Evolutionary conservation across 805 yeast genomes (phyloP).

Genomic region (Metschnikowia aberdeeniae): DNA sequence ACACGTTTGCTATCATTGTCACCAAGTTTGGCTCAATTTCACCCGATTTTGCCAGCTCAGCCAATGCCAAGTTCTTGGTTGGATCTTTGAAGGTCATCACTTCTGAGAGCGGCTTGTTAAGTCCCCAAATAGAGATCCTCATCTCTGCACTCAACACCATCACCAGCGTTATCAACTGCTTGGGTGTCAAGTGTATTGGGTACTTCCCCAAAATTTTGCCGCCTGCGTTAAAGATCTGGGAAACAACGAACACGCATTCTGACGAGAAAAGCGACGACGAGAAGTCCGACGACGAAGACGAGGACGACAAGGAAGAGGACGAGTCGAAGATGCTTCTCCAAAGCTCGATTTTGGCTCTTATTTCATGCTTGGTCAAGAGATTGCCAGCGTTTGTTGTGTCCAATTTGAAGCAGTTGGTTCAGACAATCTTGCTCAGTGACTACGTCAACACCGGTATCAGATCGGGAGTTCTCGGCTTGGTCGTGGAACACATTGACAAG

Average conservation of each 20-base stretch:
- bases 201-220: constrained; percentile 81
- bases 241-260: constrained; percentile 22
- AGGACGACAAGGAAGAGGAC: constrained; percentile 18
- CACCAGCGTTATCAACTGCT: constrained; percentile 60
- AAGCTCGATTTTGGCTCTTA: constrained; percentile 63
- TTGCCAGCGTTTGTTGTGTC: constrained; percentile 83
- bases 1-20: constrained; percentile 60
- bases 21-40: constrained; percentile 50
- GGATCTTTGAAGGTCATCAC: constrained; percentile 49
- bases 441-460: constrained; percentile 58
- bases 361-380: constrained; percentile 72
- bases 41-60: constrained; percentile 25
- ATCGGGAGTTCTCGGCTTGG: constrained; percentile 55
- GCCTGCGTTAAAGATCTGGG: constrained; percentile 61
- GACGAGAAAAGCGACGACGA: constrained; percentile 24
- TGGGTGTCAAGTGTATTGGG: constrained; percentile 86
- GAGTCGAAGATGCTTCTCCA: constrained; percentile 47
- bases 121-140: constrained; percentile 55
- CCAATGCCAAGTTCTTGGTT: constrained; percentile 46
- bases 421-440: constrained; percentile 52
- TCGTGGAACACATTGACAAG: constrained; percentile 65
- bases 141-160: constrained; percentile 73
- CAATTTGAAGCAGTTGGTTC: constrained; percentile 58
- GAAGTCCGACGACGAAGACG: constrained; percentile 2
- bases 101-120: constrained; percentile 49